Conservation (phyloP, 805 yeast species). For the Ogataea corticis region DNA sequence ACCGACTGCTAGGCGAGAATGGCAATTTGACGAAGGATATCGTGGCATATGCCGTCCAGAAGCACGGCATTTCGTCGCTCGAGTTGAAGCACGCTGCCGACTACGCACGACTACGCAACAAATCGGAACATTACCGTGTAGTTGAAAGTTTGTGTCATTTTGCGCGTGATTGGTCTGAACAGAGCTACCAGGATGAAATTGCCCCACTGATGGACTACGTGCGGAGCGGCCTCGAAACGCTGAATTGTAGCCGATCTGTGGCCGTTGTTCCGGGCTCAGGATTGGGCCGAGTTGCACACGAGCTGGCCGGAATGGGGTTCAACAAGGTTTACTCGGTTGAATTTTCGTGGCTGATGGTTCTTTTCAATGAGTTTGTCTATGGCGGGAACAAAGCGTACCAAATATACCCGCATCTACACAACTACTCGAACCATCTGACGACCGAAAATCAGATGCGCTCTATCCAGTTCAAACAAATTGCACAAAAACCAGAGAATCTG, state of each 20-base stretch:
- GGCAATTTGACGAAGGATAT: constrained; percentile 46
- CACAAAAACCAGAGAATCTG: constrained; percentile 48
- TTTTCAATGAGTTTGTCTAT: constrained; percentile 63
- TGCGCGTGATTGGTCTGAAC: constrained; percentile 72
- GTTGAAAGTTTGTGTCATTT: constrained; percentile 74
- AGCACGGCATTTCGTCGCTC: constrained; percentile 38
- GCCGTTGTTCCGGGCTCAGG: constrained; percentile 89
- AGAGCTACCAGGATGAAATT: constrained; percentile 46
- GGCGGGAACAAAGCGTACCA: constrained; percentile 21
- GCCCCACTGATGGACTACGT: constrained; percentile 57
- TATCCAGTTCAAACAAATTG: constrained; percentile 32
- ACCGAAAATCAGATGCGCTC: constrained; percentile 51
- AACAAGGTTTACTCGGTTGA: constrained; percentile 68
- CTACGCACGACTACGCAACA: constrained; percentile 12
- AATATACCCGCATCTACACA: constrained; percentile 57
- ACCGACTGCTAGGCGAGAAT: constrained; percentile 49
- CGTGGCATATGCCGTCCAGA: constrained; percentile 38
- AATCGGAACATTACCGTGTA: constrained; percentile 44
- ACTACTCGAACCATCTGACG: constrained; percentile 63
- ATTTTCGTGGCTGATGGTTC: constrained; percentile 71
- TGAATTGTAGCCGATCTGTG: constrained; percentile 38
- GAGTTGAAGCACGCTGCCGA: constrained; percentile 43
- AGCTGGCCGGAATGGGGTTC: constrained; percentile 43
- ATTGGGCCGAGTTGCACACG: constrained; percentile 73
- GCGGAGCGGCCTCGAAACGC: constrained; percentile 37